phyloP scores from a whole-genome alignment of 148 eudicot species.

The Drosera capensis region DNA sequence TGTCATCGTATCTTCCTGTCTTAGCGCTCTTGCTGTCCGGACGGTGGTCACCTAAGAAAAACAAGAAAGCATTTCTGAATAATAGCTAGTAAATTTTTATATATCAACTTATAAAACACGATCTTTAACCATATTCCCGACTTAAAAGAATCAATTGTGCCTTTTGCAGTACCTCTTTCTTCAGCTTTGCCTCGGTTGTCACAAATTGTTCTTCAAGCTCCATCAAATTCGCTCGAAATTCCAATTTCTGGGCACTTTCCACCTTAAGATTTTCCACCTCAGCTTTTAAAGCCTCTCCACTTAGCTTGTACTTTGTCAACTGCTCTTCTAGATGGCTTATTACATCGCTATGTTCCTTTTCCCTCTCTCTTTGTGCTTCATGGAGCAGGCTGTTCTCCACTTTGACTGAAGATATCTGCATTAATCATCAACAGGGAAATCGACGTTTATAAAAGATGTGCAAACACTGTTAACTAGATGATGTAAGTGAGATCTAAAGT shows the following conservation, averaged over 20 bases:
- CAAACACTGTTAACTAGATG: too few relatives aligned
- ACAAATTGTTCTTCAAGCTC: constrained; percentile 44
- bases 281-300: constrained; percentile 22
- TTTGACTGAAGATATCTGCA: constrained; percentile 43
- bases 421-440: too few relatives aligned
- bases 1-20: constrained; percentile 24
- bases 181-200: constrained; percentile 30
- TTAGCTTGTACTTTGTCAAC: constrained; percentile 27
- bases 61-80: not conserved
- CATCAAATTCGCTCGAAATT: constrained; percentile 26
- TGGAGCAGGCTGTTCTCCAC: constrained; percentile 41
- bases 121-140: not conserved
- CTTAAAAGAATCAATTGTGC: not conserved
- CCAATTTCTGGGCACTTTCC: constrained; percentile 29
- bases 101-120: not conserved
- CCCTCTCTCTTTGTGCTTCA: constrained; percentile 23
- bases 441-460: too few relatives aligned
- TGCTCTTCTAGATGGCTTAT: constrained; percentile 44
- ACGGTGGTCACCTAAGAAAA: constrained; percentile 17
- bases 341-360: constrained; percentile 29
- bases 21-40: constrained; percentile 16
- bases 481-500: not conserved
- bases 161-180: constrained; percentile 27
- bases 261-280: constrained; percentile 31
- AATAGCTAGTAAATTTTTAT: not conserved